Conservation (phyloP, 305 asterid species). For the Salvia sclarea region DNA sequence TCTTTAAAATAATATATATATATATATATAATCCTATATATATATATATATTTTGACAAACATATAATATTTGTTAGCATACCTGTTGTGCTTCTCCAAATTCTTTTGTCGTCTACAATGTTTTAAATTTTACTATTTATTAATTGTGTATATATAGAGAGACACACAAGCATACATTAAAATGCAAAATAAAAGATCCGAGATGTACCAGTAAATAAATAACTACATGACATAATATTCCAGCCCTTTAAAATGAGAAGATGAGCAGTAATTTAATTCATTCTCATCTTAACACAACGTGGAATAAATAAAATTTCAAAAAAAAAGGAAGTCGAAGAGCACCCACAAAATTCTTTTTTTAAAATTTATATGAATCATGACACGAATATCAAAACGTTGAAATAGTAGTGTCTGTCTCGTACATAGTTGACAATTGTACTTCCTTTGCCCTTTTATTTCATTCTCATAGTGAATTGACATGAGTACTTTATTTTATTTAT, state of each 20-base stretch:
- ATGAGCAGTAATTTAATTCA: background rate
- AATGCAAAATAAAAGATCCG: background rate
- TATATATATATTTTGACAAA: no score
- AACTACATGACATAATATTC: background rate
- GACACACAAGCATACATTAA: background rate
- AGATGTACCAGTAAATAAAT: background rate
- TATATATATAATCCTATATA: no score
- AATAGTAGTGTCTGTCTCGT: background rate
- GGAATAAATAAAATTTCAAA: background rate
- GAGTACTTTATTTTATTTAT: no score
- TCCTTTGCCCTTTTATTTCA: background rate
- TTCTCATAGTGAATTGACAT: no score
- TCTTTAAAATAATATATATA: no score
- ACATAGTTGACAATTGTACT: background rate
- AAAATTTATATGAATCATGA: background rate
- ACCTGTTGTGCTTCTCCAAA: no score
- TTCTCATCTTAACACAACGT: background rate
- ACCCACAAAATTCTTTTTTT: slow-evolving; percentile 13
- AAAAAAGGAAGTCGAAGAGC: background rate
- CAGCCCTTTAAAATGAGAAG: background rate
- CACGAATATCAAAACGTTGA: background rate
- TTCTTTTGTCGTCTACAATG: no score
- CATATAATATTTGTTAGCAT: no score
- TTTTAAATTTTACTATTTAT: no score
- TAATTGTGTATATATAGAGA: no score